A percentile compares a stretch with the other conserved stretches of the same genome.
phyloP scores from a whole-genome alignment of 2,329 filamentous ascomycete genomes.

The Mycosphaerella arachidis region DNA sequence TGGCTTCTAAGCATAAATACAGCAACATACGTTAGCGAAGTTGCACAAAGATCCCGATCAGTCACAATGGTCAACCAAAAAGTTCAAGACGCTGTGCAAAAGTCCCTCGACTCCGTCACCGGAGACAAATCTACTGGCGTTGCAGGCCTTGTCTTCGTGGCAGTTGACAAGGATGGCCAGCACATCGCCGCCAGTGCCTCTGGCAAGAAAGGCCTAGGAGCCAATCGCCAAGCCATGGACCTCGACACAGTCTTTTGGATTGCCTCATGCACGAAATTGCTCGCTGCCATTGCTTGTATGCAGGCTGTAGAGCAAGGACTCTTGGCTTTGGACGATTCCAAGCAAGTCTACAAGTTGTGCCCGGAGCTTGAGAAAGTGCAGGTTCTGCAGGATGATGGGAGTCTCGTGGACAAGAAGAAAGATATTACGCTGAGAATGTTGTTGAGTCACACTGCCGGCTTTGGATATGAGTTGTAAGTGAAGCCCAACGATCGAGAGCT shows the following conservation, averaged over 20 bases:
- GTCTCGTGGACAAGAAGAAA: slow-evolving; percentile 40
- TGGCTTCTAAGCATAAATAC: no score
- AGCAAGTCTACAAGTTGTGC: slow-evolving; percentile 37
- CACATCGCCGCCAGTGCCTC: slow-evolving; percentile 40
- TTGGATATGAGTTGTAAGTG: slow-evolving; percentile 44
- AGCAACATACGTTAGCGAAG: no score
- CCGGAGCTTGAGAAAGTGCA: slow-evolving; percentile 43
- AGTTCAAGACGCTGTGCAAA: slow-evolving; percentile 35
- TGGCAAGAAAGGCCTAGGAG: slow-evolving; percentile 36
- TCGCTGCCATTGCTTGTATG: slow-evolving; percentile 44
- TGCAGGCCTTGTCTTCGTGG: slow-evolving; percentile 44
- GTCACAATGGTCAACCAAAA: slow-evolving; percentile 23
- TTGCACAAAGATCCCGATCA: neutral
- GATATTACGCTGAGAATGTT: slow-evolving; percentile 50
- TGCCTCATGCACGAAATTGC: slow-evolving; percentile 47
- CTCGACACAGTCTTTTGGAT: slow-evolving; percentile 57
- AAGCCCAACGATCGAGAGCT: neutral
- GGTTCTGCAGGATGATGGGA: slow-evolving; percentile 38
- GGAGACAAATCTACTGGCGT: slow-evolving; percentile 31
- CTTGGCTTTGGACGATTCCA: slow-evolving; percentile 40
- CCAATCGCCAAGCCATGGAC: slow-evolving; percentile 50
- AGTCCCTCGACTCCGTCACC: slow-evolving; percentile 33
- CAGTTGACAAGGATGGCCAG: slow-evolving; percentile 42
- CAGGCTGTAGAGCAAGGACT: slow-evolving; percentile 44
- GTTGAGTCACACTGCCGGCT: slow-evolving; percentile 47